Base-by-base conservation (phyloP, 2,329 filamentous ascomycete genomes). In the Kalaharituber pfeilii region DNA sequence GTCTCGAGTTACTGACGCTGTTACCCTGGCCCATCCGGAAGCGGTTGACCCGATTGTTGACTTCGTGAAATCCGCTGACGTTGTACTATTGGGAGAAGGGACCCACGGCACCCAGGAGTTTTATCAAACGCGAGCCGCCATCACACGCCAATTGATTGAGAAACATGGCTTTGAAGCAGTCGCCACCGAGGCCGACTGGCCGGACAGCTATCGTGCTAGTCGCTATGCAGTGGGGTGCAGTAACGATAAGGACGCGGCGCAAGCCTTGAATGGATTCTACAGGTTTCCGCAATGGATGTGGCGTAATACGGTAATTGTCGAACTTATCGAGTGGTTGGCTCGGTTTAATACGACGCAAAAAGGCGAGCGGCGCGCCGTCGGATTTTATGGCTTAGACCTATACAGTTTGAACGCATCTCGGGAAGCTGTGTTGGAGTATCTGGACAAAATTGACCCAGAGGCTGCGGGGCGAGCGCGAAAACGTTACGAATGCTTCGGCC, bases 381-480 rank as follows among this genome's bases (percentile, higher is more conserved):
- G 29, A n/a, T 33, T 76, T 52, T 75, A 73, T 59, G 74, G 73
- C 0, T 62, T 76, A n/a, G 74, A 76, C 59, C 63, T 76, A 22
- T 75, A 74, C 57, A 73, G 69, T 44, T 70, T 76, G 66, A 71
- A 70, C 0, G 53, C 66, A 2, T 72, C 70, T 1, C 73, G 74
- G 54, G 62, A 65, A 3, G 70, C 71, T 0, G 70, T 75, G 5
- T 68, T 73, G 33, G 67, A 70, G 4, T 76, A 76, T 59, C 66
- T 76, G 11, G 70, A 75, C 28, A 56, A 61, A 1, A 65, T 73
- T 4, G 71, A 75, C 55, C 68, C 69, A 1, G 59, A 64, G 2
- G 69, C 71, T 54, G 72, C 68, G 3, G 67, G 70, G 39, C 57
- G 64, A n/a, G 73, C 73, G 0, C 66, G 69, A 11, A 62, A 66